Evolutionary conservation across 129 eudicot genomes (phyloP), one percentile per base, ranked within the genome.

Genomic region (Lonicera japonica): DNA sequence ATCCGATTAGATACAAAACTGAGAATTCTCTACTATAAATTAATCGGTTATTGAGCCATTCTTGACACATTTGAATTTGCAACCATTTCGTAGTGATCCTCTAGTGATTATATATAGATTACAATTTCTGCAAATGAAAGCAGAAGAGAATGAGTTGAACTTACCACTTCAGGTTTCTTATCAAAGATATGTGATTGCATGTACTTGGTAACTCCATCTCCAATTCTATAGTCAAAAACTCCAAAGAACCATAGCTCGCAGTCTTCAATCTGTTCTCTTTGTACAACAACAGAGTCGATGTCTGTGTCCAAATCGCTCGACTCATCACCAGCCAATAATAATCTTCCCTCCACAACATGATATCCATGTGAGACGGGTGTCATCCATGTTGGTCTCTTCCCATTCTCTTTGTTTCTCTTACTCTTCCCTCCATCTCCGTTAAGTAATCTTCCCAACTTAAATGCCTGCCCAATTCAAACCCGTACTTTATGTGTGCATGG

Each of bases 211-310:
- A 82, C 77, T 11, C 46, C 68, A 20, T 66, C 72, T 47, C 57
- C 68, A 48, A 72, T 56, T 17, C 59, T 40, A 45, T 59, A 45
- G 63, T 75, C 77, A 20, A 73, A 82, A 63, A 78, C 60, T 61
- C 81, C 78, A 43, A 67, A 82, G 56, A 74, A 75, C 88, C 82
- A 82, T 17, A 78, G 15, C 25, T 78, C 88, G 18, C 41, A 57
- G 40, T 69, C 71, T 11, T 51, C 64, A 40, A 68, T 65, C 18
- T 82, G 68, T 63, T 78, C 82, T 29, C 84, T 74, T 40, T 75
- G 79, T 50, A 72, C 79, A 53, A 78, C 79, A 20, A 82, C 71
- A 9, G 62, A 56, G 43, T 75, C 82, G 12, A 65, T 54, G 8
- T 73, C 69, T 20, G 54, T 24, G 46, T 25, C 72, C 36, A 29